Base-by-base conservation (phyloP, 1,284 basidiomycete genomes). In the Inonotus obliquus region DNA sequence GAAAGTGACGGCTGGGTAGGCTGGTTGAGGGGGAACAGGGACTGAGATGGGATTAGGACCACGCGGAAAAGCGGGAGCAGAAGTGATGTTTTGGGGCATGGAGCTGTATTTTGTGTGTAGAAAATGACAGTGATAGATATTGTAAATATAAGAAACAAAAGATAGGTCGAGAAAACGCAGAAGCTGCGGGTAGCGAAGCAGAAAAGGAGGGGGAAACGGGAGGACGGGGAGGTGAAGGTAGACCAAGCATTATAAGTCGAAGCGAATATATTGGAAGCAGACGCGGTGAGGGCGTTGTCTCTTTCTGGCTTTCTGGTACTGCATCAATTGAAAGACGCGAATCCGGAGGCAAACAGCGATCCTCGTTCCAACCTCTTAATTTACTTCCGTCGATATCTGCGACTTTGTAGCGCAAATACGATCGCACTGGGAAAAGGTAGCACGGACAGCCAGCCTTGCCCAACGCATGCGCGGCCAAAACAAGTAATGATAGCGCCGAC, bases 281-380 rank as follows among this genome's bases (percentile, higher is more conserved):
- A 52, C n/a, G 47, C 41, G 41, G 45, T 25, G 45, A 49, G 56
- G 56, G 56, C 56, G 56, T 57, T 38, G 27, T 21, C 45, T 29
- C 23, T 57, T 57, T 57, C 47, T 45, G 49, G 56, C 32, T 45
- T 1, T 35, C 39, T 49, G n/a, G 1, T 5, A 4, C 41, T 17
- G 3, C 4, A 14, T n/a, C 14, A 45, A 25, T 39, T 41, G 55
- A 39, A n/a, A 32, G 11, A 25, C 23, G 27, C 56, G 39, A 19
- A 38, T 37, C n/a, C 29, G 56, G 44, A 19, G 32, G 32, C n/a
- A 35, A 37, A 49, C 32, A 32, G 7, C 29, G 25, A 21, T 49
- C 45, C 56, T 21, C 19, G 37, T 48, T 32, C 27, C 5, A n/a
- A 27, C 39, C 23, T 32, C 17, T n/a, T 19, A 3, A 39, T 54